Conservation (phyloP, 1,284 basidiomycete genomes). For the Malassezia japonica region DNA sequence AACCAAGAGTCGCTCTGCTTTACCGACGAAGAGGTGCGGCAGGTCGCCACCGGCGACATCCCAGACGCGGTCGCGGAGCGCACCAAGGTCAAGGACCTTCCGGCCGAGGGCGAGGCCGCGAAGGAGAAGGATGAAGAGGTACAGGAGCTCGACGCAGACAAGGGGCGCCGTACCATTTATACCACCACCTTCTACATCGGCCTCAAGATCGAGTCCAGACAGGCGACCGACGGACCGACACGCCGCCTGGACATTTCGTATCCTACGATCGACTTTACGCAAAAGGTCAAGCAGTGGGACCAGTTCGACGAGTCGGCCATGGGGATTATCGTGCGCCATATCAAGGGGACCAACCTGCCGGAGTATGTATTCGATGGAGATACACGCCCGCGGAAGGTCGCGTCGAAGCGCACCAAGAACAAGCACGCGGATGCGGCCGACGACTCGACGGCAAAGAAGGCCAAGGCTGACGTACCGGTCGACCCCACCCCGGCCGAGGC, state of each 20-base stretch:
- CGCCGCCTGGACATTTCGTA: constrained; percentile 90
- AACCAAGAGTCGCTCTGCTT: constrained; percentile 75
- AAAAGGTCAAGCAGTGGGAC: constrained; percentile 90
- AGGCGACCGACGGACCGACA: constrained; percentile 54
- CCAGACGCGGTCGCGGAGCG: constrained; percentile 39
- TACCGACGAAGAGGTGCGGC: constrained; percentile 58
- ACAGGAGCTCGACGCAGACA: constrained; percentile 40
- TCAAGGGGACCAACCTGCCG: constrained; percentile 73
- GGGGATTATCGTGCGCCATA: constrained; percentile 87
- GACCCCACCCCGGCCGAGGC: too few species aligned
- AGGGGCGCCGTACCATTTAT: constrained; percentile 63
- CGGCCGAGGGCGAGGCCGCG: constrained; percentile 30
- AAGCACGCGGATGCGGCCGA: constrained; percentile 2
- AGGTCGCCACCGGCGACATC: constrained; percentile 37
- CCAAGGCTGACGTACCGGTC: not conserved
- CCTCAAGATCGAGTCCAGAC: constrained; percentile 79
- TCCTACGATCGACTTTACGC: constrained; percentile 91
- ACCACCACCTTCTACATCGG: constrained; percentile 97
- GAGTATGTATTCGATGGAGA: constrained; percentile 71
- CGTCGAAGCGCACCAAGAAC: constrained; percentile 61
- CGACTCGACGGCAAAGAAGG: constrained; percentile 4
- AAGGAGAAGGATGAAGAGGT: constrained; percentile 26
- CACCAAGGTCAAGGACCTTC: constrained; percentile 33
- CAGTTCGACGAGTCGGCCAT: constrained; percentile 83
- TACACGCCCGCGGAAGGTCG: constrained; percentile 63